phyloP scores from a whole-genome alignment of 2,329 filamentous ascomycete genomes.

The Cladophialophora immunda region DNA sequence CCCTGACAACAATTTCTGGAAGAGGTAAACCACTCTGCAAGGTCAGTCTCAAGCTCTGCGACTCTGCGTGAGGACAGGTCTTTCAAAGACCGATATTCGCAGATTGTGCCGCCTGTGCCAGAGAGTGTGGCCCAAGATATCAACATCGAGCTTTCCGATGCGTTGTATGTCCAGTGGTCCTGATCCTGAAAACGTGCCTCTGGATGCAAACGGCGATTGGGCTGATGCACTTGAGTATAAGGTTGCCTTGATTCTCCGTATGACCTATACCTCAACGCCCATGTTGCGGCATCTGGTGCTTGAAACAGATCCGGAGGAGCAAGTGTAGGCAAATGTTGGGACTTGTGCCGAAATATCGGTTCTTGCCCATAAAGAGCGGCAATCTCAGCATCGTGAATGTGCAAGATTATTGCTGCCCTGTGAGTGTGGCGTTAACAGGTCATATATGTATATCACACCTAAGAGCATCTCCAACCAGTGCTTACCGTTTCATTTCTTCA shows the following conservation, averaged over 20 bases:
- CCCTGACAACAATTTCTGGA: constrained; percentile 4
- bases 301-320: constrained; percentile 15
- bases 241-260: constrained; percentile 11
- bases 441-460: too few relatives aligned
- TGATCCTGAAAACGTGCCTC: too few relatives aligned
- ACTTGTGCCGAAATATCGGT: constrained; percentile 25
- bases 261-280: constrained; percentile 13
- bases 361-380: constrained; percentile 40
- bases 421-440: too few relatives aligned
- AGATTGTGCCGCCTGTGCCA: too few relatives aligned
- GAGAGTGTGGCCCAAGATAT: too few relatives aligned
- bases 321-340: background rate
- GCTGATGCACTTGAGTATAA: too few relatives aligned
- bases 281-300: constrained; percentile 10
- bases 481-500: constrained; percentile 29
- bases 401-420: constrained; percentile 25
- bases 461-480: too few relatives aligned
- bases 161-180: too few relatives aligned
- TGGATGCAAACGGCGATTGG: too few relatives aligned
- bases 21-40: constrained; percentile 13
- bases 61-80: too few relatives aligned
- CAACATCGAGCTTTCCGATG: too few relatives aligned
- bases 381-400: constrained; percentile 44
- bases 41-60: constrained; percentile 7
- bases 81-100: too few relatives aligned